Conservation (phyloP, 768 basidiomycete genomes). For the Pleurotus platypus region DNA sequence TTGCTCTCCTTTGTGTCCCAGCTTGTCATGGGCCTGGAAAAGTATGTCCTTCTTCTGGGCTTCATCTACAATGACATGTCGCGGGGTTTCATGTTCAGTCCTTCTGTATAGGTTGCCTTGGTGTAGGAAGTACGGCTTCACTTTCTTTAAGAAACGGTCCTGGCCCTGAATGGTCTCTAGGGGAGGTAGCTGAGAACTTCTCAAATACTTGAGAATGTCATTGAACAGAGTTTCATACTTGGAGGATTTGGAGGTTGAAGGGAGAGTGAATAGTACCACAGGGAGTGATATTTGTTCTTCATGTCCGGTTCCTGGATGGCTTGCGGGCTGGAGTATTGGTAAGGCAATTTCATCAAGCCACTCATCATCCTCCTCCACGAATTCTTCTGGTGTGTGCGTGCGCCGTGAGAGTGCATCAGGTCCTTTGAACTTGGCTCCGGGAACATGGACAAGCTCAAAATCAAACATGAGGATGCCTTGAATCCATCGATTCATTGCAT, state of each 20-base stretch:
- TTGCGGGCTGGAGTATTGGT: background rate
- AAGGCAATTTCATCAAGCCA: conserved; percentile 18
- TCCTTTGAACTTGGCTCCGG: conserved; percentile 25
- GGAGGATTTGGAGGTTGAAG: background rate
- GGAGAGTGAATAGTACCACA: background rate
- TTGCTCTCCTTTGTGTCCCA: conserved; percentile 7
- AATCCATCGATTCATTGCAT: conserved; percentile 39
- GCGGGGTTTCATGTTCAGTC: conserved; percentile 4
- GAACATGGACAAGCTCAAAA: conserved; percentile 34
- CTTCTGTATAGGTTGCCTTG: conserved; percentile 12
- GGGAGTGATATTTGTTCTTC: background rate
- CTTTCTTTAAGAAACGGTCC: background rate
- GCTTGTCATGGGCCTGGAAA: conserved; percentile 7
- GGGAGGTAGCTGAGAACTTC: background rate
- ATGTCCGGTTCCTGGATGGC: too few relatives aligned
- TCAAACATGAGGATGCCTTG: conserved; percentile 31
- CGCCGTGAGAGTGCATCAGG: conserved; percentile 35
- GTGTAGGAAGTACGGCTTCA: conserved; percentile 11
- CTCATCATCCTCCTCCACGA: conserved; percentile 20
- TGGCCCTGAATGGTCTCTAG: background rate
- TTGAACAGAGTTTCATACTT: background rate
- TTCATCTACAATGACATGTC: conserved; percentile 14
- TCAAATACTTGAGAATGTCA: background rate
- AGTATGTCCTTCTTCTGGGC: background rate
- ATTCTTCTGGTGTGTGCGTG: conserved; percentile 12